A percentile compares a stretch with the other conserved stretches of the same genome.
phyloP scores from a whole-genome alignment of 2,329 filamentous ascomycete genomes.

The Aspergillaceae sp. region DNA sequence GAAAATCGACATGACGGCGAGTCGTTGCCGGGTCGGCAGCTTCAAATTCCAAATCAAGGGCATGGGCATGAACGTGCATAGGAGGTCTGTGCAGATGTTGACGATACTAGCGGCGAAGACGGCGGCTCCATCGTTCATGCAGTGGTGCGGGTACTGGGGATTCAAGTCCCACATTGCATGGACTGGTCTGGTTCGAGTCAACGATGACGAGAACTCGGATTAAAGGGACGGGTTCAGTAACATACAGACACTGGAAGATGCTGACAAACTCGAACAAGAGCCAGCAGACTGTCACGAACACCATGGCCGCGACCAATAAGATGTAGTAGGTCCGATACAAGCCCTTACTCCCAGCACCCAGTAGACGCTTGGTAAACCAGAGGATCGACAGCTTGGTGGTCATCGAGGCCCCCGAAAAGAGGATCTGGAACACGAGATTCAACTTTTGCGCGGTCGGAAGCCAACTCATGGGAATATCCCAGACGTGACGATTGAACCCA shows the following conservation, averaged over 20 bases:
- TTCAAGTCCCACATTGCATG: slow-evolving; percentile 25
- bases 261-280: slow-evolving; percentile 25
- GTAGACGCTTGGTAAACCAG: slow-evolving; percentile 29
- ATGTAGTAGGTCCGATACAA: slow-evolving; percentile 18
- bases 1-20: slow-evolving; percentile 33
- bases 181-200: slow-evolving; percentile 19
- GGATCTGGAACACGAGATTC: slow-evolving; percentile 29
- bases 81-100: slow-evolving; percentile 31
- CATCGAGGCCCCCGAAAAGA: slow-evolving; percentile 27
- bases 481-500: slow-evolving; percentile 34
- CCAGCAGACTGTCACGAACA: slow-evolving; percentile 22
- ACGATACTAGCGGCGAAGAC: slow-evolving; percentile 29
- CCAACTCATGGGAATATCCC: slow-evolving; percentile 29
- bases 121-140: slow-evolving; percentile 20
- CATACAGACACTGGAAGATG: slow-evolving; percentile 35
- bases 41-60: slow-evolving; percentile 34
- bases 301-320: slow-evolving; percentile 18
- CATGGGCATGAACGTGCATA: slow-evolving; percentile 31
- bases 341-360: slow-evolving; percentile 22
- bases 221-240: slow-evolving; percentile 1
- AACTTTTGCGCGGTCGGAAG: slow-evolving; percentile 26
- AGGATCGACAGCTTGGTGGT: slow-evolving; percentile 32
- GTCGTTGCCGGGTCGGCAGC: slow-evolving; percentile 25
- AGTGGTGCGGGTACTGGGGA: slow-evolving; percentile 18
- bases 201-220: background rate